Percentiles rank a stretch among this genome's conserved stretches.
These are phyloP conservation scores for Aspergillus chevalieri DNA, from an alignment of 2,329 filamentous ascomycete species.

Conservation along the genomic window DNA sequence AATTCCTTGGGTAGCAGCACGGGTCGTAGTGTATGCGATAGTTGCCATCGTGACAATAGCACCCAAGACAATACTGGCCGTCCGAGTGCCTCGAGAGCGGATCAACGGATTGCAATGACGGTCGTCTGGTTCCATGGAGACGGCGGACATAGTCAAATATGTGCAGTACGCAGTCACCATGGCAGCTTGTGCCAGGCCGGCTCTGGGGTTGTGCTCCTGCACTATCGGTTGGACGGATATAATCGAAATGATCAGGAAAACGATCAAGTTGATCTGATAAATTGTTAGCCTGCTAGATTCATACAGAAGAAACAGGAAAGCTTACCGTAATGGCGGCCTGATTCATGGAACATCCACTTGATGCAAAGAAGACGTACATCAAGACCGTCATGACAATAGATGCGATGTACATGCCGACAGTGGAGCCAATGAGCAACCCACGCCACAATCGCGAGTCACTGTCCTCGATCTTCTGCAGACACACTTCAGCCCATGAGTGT, in stretches of 20 bases:
- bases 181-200: conserved; percentile 91
- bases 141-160: conserved; percentile 94
- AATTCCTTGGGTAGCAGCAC: conserved; percentile 81
- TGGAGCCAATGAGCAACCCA: conserved; percentile 80
- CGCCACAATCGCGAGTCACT: conserved; percentile 82
- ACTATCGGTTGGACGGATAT: conserved; percentile 85
- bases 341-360: conserved; percentile 81
- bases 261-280: conserved; percentile 66
- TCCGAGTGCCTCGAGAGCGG: conserved; percentile 75
- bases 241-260: conserved; percentile 72
- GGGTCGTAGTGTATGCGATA: conserved; percentile 93
- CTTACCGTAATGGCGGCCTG: conserved; percentile 79
- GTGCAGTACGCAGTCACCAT: conserved; percentile 99
- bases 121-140: conserved; percentile 97
- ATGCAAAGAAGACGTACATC: conserved; percentile 95
- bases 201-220: conserved; percentile 87
- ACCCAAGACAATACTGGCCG: conserved; percentile 83
- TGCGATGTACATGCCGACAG: conserved; percentile 84
- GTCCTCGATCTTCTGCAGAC: conserved; percentile 85
- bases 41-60: conserved; percentile 95
- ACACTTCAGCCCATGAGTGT: conserved; percentile 96
- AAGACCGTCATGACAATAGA: conserved; percentile 91
- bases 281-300: not conserved
- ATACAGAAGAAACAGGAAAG: conserved; percentile 7
- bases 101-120: conserved; percentile 90